Evolutionary conservation across 257 asterid genomes (phyloP).

Genomic region (Primulina huaijiensis): DNA sequence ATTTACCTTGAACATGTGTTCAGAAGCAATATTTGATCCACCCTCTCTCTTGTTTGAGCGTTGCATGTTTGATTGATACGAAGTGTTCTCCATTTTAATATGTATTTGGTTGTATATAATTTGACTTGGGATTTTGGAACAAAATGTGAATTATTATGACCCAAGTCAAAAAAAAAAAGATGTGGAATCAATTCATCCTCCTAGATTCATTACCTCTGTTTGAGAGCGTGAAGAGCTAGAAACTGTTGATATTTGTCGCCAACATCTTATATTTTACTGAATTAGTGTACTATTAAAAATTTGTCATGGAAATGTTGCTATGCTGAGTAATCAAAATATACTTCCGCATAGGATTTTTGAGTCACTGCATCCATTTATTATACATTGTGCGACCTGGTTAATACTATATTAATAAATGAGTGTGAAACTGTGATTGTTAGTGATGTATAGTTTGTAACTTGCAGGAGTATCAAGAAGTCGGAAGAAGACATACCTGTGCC

Average conservation of each 20-base stretch:
- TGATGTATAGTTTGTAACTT: constrained; percentile 11
- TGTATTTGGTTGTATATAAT: no score
- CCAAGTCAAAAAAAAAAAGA: neutral
- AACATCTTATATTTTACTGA: neutral
- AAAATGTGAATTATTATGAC: no score
- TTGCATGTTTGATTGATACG: constrained; percentile 9
- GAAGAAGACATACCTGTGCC: constrained; percentile 93
- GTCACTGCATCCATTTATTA: neutral
- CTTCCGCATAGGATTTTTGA: neutral
- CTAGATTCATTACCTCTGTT: constrained; percentile 11
- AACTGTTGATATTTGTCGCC: neutral
- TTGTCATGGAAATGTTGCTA: constrained; percentile 2
- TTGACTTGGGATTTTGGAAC: no score
- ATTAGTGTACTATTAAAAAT: neutral
- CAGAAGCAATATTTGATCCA: constrained; percentile 8
- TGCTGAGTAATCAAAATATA: neutral
- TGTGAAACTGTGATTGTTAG: neutral
- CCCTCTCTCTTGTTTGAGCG: constrained; percentile 6
- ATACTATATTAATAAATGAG: neutral
- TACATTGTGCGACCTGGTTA: constrained; percentile 12
- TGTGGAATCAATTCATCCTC: neutral
- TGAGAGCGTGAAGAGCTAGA: neutral
- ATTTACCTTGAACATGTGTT: neutral
- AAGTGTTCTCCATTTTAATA: neutral
- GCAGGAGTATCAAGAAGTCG: constrained; percentile 79